Conservation (phyloP, 2,329 filamentous ascomycete genomes). For the Beauveria caledonica region DNA sequence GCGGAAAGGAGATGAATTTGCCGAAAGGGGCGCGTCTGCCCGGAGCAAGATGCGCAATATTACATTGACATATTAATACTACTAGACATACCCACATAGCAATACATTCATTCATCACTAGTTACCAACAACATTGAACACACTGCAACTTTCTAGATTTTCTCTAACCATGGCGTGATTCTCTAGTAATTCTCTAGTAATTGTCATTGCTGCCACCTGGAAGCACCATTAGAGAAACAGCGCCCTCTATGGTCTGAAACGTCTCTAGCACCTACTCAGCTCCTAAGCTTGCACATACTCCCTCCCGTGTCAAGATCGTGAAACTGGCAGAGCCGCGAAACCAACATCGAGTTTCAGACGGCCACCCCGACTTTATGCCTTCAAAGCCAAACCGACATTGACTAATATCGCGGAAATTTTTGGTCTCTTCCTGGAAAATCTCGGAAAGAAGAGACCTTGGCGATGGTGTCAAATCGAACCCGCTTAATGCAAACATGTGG, state of each 20-base stretch:
- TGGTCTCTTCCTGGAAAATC: neutral
- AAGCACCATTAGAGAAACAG: neutral
- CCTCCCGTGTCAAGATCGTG: neutral
- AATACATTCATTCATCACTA: neutral
- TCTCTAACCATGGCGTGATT: neutral
- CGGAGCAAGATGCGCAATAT: neutral
- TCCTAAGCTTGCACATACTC: neutral
- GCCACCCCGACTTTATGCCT: neutral
- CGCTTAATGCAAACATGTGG: neutral
- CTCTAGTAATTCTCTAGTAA: neutral
- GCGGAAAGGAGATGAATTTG: neutral
- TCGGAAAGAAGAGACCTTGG: too few relatives aligned
- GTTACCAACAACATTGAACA: neutral
- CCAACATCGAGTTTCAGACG: constrained; percentile 3
- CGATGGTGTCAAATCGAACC: neutral
- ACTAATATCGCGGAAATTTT: neutral
- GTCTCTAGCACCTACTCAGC: neutral
- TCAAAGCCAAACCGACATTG: neutral
- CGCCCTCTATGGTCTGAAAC: neutral
- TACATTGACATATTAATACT: neutral
- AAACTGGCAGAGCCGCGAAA: neutral
- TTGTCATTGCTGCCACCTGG: neutral
- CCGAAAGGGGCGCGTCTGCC: too few relatives aligned
- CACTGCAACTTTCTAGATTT: too few relatives aligned
- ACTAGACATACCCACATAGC: neutral